Percentiles rank a stretch among this genome's conserved stretches.
phyloP scores from a whole-genome alignment of 257 asterid species.

The Salvia hispanica region DNA sequence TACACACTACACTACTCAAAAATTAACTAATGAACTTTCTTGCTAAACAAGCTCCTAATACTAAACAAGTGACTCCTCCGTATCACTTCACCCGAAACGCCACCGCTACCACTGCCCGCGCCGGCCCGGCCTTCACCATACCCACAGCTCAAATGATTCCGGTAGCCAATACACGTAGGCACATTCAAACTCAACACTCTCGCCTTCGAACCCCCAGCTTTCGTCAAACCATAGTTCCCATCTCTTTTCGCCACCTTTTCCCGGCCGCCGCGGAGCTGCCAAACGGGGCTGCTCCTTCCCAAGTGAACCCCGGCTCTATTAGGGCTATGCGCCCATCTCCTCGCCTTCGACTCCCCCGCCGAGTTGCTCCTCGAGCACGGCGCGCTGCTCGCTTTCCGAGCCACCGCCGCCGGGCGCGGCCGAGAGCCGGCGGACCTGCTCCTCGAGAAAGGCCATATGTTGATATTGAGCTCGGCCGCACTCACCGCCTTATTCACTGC shows the following conservation, averaged over 20 bases:
- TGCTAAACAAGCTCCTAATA: no score
- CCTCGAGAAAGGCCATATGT: constrained; percentile 83
- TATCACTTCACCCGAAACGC: constrained; percentile 49
- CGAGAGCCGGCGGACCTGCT: constrained; percentile 84
- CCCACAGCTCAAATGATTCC: constrained; percentile 65
- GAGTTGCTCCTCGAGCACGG: constrained; percentile 96
- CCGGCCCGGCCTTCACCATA: constrained; percentile 36
- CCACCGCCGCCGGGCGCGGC: constrained; percentile 48
- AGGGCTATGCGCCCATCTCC: constrained; percentile 77
- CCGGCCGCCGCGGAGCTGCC: constrained; percentile 77
- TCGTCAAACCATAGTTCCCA: constrained; percentile 45
- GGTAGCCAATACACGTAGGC: constrained; percentile 81
- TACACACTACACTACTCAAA: no score
- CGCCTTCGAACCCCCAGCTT: constrained; percentile 38
- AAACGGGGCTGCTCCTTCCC: constrained; percentile 79
- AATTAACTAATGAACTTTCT: no score
- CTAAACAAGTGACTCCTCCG: neutral
- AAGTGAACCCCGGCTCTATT: constrained; percentile 65
- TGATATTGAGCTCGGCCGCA: constrained; percentile 71
- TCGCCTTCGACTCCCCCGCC: constrained; percentile 73
- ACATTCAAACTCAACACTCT: constrained; percentile 62
- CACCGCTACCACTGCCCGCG: constrained; percentile 28
- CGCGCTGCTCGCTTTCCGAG: constrained; percentile 83
- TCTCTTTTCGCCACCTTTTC: constrained; percentile 42
- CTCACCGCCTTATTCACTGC: constrained; percentile 35